phyloP scores from a whole-genome alignment of 2,329 filamentous ascomycete genomes.

The Phialophora tarda region DNA sequence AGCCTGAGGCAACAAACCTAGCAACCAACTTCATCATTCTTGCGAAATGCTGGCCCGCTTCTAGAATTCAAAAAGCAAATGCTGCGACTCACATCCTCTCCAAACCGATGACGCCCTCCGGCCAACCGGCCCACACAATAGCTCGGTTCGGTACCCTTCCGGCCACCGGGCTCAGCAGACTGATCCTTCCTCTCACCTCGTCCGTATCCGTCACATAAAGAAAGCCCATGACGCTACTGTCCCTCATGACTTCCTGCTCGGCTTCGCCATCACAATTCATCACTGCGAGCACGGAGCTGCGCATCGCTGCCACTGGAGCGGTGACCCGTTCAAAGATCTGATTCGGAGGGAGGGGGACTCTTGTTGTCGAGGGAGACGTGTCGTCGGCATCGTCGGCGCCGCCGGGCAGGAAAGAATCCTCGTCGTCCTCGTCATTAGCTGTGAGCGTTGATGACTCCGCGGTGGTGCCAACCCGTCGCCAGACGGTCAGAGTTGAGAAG shows the following conservation, averaged over 20 bases:
- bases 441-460: constrained; percentile 25
- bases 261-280: constrained; percentile 77
- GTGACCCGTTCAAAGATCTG: constrained; percentile 43
- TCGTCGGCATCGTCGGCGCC: constrained; percentile 44
- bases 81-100: constrained; percentile 56
- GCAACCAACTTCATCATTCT: neutral
- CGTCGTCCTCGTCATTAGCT: constrained; percentile 30
- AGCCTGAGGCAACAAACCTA: neutral
- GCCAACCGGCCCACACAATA: constrained; percentile 84
- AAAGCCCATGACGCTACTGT: constrained; percentile 87
- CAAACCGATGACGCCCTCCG: constrained; percentile 80
- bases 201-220: constrained; percentile 93
- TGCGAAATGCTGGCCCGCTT: neutral
- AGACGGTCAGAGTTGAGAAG: constrained; percentile 75
- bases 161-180: constrained; percentile 81
- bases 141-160: constrained; percentile 79
- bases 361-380: constrained; percentile 19
- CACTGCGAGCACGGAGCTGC: constrained; percentile 83
- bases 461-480: constrained; percentile 60
- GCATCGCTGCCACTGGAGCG: constrained; percentile 57
- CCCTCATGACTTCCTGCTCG: constrained; percentile 68
- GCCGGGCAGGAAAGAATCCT: constrained; percentile 47
- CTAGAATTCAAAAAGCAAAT: neutral
- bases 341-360: constrained; percentile 37
- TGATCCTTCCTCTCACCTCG: constrained; percentile 77